phyloP scores from a whole-genome alignment of 2,329 filamentous ascomycete genomes.

The Alternaria gansuensis region DNA sequence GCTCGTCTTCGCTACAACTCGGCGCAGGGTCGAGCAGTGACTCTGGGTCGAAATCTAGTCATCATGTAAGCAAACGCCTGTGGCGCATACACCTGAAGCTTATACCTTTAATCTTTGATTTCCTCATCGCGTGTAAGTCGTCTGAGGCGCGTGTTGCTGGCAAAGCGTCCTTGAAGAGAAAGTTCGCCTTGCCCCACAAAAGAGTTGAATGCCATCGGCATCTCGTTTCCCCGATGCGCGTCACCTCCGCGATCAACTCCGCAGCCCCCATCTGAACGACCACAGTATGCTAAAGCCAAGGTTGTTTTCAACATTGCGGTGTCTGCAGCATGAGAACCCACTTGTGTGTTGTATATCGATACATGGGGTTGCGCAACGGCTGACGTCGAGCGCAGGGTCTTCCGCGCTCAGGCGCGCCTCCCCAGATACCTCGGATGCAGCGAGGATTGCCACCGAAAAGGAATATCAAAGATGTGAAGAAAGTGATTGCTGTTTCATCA shows the following conservation, averaged over 20 bases:
- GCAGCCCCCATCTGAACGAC: constrained; percentile 19
- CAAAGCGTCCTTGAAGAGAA: constrained; percentile 18
- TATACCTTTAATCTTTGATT: constrained; percentile 45
- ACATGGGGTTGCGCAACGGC: constrained; percentile 1
- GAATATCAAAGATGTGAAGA: constrained; percentile 82
- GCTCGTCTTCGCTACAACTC: constrained; percentile 65
- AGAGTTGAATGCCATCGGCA: constrained; percentile 38
- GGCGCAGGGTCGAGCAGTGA: constrained; percentile 66
- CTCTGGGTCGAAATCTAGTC: constrained; percentile 81
- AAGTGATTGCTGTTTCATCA: constrained; percentile 95
- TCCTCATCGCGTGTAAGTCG: constrained; percentile 37
- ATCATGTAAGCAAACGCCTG: constrained; percentile 1
- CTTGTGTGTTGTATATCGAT: constrained; percentile 64
- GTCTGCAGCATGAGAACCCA: constrained; percentile 82
- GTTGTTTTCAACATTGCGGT: constrained; percentile 63
- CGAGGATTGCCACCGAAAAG: constrained; percentile 82
- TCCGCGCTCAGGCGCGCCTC: constrained; percentile 74
- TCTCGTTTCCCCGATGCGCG: constrained; percentile 30
- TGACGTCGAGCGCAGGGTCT: constrained; percentile 70
- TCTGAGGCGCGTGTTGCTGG: constrained; percentile 9
- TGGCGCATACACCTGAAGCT: rapidly evolving
- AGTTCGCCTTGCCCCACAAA: constrained; percentile 42
- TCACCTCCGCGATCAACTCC: constrained; percentile 39
- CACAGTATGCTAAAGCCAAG: constrained; percentile 55
- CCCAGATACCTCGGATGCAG: constrained; percentile 76